Conservation (phyloP, 441 rosid genomes). For the Pelargonium fulgidum region DNA sequence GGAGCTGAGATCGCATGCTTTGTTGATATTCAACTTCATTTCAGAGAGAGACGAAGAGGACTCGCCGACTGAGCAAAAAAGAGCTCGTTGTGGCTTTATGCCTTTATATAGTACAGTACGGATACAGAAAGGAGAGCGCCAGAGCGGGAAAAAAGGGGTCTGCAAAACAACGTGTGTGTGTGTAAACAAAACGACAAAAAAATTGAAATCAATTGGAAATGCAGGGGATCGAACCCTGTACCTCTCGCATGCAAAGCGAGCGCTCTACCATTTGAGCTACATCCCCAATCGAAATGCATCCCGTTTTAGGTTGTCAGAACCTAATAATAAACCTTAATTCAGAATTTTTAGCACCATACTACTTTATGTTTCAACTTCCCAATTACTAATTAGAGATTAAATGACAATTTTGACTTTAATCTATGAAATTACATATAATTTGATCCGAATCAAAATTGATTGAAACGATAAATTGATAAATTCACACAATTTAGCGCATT, state of each 20-base stretch:
- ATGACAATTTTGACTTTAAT: too few species aligned
- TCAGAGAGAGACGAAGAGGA: not conserved
- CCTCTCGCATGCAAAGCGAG: slow-evolving; percentile 25
- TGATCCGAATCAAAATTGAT: too few species aligned
- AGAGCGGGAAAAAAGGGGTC: not conserved
- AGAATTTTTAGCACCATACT: too few species aligned
- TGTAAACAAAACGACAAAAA: too few species aligned
- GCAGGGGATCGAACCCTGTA: slow-evolving; percentile 21
- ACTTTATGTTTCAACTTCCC: too few species aligned
- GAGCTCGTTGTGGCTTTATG: not conserved
- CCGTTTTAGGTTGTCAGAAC: too few species aligned
- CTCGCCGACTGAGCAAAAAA: not conserved
- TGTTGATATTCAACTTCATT: slow-evolving; percentile 90
- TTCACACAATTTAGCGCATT: too few species aligned
- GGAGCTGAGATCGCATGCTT: slow-evolving; percentile 77
- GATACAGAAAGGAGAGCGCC: not conserved
- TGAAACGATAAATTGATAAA: too few species aligned
- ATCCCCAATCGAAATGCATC: not conserved
- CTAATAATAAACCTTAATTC: too few species aligned
- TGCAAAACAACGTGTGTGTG: too few species aligned
- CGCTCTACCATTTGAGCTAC: slow-evolving; percentile 24
- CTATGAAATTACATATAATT: too few species aligned
- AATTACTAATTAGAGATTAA: too few species aligned
- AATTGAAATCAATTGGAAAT: not conserved
- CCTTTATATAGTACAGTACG: not conserved